A percentile compares a stretch with the other conserved stretches of the same genome.
These are phyloP conservation scores for Clavulina sp. DNA, from an alignment of 768 basidiomycete species.

Conservation along the genomic window DNA sequence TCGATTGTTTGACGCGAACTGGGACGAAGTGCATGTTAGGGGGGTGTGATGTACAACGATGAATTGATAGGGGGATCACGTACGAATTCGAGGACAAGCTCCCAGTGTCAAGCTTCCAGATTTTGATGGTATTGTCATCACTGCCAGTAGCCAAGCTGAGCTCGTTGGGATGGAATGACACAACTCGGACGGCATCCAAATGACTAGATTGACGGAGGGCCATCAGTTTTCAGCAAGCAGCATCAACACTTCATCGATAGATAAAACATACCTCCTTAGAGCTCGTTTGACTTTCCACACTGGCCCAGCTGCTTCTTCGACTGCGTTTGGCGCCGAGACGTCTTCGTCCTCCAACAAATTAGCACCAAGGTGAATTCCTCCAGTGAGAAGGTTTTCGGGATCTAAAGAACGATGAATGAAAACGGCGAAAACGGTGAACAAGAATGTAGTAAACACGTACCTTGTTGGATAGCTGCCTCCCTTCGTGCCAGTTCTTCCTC, in stretches of 20 bases:
- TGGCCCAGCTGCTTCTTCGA: conserved; percentile 34
- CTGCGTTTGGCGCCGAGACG: conserved; percentile 39
- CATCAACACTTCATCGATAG: background rate
- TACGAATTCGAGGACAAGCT: conserved; percentile 61
- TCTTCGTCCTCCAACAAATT: conserved; percentile 44
- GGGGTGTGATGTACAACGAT: background rate
- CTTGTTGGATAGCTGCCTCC: too few relatives aligned
- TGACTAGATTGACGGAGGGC: conserved; percentile 37
- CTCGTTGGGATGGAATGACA: conserved; percentile 79
- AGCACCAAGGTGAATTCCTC: conserved; percentile 26
- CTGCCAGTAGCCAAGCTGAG: conserved; percentile 81
- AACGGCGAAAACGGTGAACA: too few relatives aligned
- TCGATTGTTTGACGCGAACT: conserved; percentile 64
- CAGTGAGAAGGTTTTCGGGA: too few relatives aligned
- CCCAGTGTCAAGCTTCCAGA: conserved; percentile 79
- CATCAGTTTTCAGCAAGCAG: background rate
- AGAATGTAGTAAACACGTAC: too few relatives aligned
- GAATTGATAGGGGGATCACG: conserved; percentile 21
- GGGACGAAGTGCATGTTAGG: background rate
- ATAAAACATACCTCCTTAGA: conserved; percentile 55
- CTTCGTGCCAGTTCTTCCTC: conserved; percentile 17
- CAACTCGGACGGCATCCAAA: conserved; percentile 77
- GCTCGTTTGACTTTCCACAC: conserved; percentile 78
- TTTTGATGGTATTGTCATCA: conserved; percentile 89
- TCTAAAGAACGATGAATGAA: too few relatives aligned